Base-by-base conservation (phyloP, 495 filamentous ascomycete species). In the Amphirosellinia nigrospora region DNA sequence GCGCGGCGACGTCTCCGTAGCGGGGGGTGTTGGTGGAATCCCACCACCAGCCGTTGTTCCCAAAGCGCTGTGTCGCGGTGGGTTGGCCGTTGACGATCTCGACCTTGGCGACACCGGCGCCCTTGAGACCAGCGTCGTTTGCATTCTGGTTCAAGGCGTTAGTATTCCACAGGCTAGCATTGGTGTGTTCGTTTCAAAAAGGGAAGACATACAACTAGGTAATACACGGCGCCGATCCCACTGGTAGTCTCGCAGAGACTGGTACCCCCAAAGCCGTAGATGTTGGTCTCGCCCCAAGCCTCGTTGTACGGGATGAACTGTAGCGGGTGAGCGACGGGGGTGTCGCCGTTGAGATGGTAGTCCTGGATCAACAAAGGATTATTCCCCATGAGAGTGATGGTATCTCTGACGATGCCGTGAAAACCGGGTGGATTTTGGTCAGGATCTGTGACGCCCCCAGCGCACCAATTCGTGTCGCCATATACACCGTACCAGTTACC, bases 401-500 rank as follows among this genome's bases (percentile, higher is more conserved):
- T 53, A 53, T 53, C 50, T 7, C 50, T 23, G 50, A 53, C 50
- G 11, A 53, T 15, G 3, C 50, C 50, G 26, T 53, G 26, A 26
- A 53, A 53, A 16, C 50, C 50, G 30, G 50, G 4, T 30, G 50
- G 50, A 30, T 52, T 52, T 4, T 52, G 10, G 48, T 52, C 48
- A 23, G 48, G 48, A 28, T 53, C 50, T 2, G 23, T 16, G 26
- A 53, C 50, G 26, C 50, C 50, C 13, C 2, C 6, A 30, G 50
- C 50, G 26, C 50, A 53, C 26, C 50, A 53, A 16, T 30, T 53
- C 0, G 50, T 53, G 50, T 53, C 50, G 26, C 50, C 50, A 30
- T 53, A 53, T 4, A 53, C 50, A 4, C 50, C 50, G 50, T 53
- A 53, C 50, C 0, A 64, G 72, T 61, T 75, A 73, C 3, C 79